These are phyloP conservation scores for Penicillium sp. DNA, from an alignment of 2,329 filamentous ascomycete genomes.

Conservation along the genomic window DNA sequence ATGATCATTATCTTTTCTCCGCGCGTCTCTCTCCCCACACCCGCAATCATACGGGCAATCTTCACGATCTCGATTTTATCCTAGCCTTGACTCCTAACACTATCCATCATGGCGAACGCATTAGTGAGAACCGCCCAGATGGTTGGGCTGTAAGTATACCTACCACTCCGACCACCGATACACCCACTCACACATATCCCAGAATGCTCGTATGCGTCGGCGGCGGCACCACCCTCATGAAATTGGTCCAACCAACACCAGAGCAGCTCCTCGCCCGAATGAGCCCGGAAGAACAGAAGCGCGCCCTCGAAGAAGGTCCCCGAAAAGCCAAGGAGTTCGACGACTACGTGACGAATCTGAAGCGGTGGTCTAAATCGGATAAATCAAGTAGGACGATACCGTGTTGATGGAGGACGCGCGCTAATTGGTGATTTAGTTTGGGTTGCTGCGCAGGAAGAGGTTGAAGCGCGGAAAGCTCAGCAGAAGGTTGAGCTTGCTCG, in stretches of 20 bases:
- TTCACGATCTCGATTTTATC: too few species aligned
- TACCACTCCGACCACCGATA: too few species aligned
- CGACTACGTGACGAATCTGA: conserved; percentile 74
- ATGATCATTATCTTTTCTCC: too few species aligned
- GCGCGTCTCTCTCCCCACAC: too few species aligned
- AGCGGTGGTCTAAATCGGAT: conserved; percentile 83
- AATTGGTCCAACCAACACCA: conserved; percentile 67
- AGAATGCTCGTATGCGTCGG: conserved; percentile 37
- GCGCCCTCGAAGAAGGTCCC: conserved; percentile 71
- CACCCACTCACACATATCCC: too few species aligned
- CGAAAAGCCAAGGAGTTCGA: conserved; percentile 81
- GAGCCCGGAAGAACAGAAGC: conserved; percentile 88
- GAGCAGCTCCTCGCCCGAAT: conserved; percentile 88
- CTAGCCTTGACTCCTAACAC: too few species aligned
- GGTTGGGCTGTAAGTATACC: too few species aligned
- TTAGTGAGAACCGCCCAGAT: too few species aligned
- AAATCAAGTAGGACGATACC: conserved; percentile 65
- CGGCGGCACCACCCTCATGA: conserved; percentile 78
- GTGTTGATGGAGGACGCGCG: neutral
- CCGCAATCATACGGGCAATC: too few species aligned
- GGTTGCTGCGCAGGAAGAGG: conserved; percentile 36
- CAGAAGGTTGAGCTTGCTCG: conserved; percentile 20
- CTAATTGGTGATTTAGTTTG: conserved; percentile 31
- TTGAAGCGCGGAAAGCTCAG: conserved; percentile 27
- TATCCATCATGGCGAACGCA: too few species aligned